These are phyloP conservation scores for Sporobolomyces phaffii DNA, from an alignment of 768 basidiomycete species.

Conservation along the genomic window DNA sequence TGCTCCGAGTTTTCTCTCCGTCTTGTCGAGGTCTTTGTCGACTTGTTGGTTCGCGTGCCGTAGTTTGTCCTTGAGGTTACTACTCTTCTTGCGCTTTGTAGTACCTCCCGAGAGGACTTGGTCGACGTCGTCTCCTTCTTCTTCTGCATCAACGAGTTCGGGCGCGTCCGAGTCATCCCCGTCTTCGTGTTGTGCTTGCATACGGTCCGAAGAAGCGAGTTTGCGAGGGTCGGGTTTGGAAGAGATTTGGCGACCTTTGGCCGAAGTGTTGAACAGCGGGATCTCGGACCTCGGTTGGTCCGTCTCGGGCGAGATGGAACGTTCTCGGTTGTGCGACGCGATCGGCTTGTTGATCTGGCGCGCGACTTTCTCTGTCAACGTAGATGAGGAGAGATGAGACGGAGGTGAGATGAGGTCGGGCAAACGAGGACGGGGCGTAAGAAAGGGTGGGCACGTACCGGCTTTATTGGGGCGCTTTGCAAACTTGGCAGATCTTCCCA, in stretches of 20 bases:
- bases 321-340: background rate
- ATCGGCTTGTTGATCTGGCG: constrained; percentile 19
- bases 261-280: constrained; percentile 33
- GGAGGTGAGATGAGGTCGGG: background rate
- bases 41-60: background rate
- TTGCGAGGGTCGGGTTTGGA: constrained; percentile 9
- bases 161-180: background rate
- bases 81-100: background rate
- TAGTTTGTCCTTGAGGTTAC: constrained; percentile 20
- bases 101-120: too few relatives aligned
- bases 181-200: background rate
- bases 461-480: constrained; percentile 18
- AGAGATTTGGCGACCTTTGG: background rate
- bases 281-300: background rate
- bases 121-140: too few relatives aligned
- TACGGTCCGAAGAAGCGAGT: background rate
- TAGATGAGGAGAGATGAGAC: background rate
- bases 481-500: constrained; percentile 32
- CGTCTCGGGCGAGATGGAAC: constrained; percentile 15
- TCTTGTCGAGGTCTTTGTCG: background rate
- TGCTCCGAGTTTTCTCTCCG: constrained; percentile 3
- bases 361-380: constrained; percentile 16
- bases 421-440: background rate
- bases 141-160: background rate
- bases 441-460: background rate